Base-by-base conservation (phyloP, 345 rosid genomes). In the Populus ilicifolia region DNA sequence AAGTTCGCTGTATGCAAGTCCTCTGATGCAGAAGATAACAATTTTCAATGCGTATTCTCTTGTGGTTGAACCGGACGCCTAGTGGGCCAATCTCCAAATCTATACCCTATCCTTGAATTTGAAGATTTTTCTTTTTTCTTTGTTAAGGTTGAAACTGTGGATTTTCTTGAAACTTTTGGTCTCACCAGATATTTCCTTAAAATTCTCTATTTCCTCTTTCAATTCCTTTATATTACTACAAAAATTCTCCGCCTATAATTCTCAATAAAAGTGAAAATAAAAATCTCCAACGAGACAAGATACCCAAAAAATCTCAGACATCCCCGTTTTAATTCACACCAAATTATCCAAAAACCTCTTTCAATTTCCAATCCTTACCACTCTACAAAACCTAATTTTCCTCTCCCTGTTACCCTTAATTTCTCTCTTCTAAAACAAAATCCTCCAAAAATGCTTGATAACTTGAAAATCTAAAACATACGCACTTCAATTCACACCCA, bases 401-500 rank as follows among this genome's bases (percentile, higher is more conserved):
- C 13, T 2, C 23, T 3, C 12, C 35, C 11, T 66, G 44, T 67
- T 7, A 1, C 20, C 68, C 36, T 18, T 67, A 8, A 30, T 0
- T 8, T 67, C 23, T 35, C 38, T 12, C 36, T 16, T 36, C 46
- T 17, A 23, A 44, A 30, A 27, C 33, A 2, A 41, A 69, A 43
- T 69, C 41, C 54, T 69, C 54, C 35, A 67, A 30, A 78, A 54
- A 41, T 64, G 29, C 77, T 8, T 23, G 80, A 61, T 64, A 23
- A 27, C 21, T 30, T 67, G 50, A 27, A 59, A 67, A 80, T 76
- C 77, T 36, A 27, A 67, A 25, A 36, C 35, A 36, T 12, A 43
- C 83, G 66, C 70, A 16, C 38, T 66, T 71, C 54, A 80, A 76
- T 76, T 71, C 73, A 71, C 2, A 48, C 41, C 64, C 65, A 67